Evolutionary conservation across 345 rosid species (phyloP).

Genomic region (Rhodamnia argentea): DNA sequence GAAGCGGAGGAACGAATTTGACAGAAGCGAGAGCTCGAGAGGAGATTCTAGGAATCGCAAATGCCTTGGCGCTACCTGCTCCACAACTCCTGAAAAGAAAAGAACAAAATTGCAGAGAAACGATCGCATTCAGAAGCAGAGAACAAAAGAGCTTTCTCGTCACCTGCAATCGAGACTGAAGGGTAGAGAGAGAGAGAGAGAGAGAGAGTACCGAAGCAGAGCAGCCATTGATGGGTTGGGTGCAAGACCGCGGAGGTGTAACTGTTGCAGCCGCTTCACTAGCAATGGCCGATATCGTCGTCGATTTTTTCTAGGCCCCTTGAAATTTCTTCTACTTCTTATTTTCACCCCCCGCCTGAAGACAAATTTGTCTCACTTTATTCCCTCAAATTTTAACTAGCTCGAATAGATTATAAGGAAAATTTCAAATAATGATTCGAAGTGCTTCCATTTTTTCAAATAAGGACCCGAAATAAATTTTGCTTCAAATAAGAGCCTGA

Average conservation of each 20-base stretch:
- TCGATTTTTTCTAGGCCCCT: background rate
- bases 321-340: background rate
- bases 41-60: background rate
- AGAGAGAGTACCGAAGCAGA: slow-evolving; percentile 34
- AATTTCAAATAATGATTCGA: too few relatives aligned
- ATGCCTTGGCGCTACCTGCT: background rate
- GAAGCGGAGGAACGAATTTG: background rate
- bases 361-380: background rate
- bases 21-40: background rate
- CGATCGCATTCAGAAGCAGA: background rate
- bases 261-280: background rate
- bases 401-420: background rate
- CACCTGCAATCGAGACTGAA: background rate
- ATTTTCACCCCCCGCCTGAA: background rate
- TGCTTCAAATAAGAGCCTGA: too few relatives aligned
- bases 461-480: fast-evolving
- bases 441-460: too few relatives aligned
- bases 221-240: slow-evolving; percentile 26
- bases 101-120: background rate
- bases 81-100: background rate
- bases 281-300: background rate
- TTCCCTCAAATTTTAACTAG: background rate
- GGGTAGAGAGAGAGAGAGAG: background rate
- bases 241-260: background rate
- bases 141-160: background rate